Base-by-base conservation (phyloP, 202 grass and related monocot genomes). In the Schoenoplectus triqueter region DNA sequence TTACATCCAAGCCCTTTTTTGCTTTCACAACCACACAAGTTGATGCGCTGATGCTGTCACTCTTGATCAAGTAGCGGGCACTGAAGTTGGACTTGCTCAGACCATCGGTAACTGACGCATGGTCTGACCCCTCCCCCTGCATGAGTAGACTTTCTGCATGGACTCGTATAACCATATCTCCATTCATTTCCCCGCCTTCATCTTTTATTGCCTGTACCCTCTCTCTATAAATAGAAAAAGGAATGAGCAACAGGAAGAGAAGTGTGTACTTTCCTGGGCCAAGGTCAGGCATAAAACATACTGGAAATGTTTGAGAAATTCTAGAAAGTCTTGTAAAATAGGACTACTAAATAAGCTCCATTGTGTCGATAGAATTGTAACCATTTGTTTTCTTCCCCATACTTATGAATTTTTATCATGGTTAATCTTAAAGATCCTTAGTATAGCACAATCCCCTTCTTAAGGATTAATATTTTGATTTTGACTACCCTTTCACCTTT, bases 11-110 rank as follows among this genome's bases (percentile, higher is more conserved):
- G 49, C 89, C 87, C 82, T 73, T 86, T 73, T 87, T 90, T 86
- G 84, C 57, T 85, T 92, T 97, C 59, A 90, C 64, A 62, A 91
- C 85, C 40, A 97, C 86, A 41, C 90, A 97, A 83, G 90, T 89
- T 50, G 95, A 97, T 70, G 92, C 95, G 17, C 95, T 87, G 18
- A 97, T 97, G 80, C 95, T 94, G 75, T 92, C 92, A 2, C 95
- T 97, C 88, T 97, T 97, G 89, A 97, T 80, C 62, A 94, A 88
- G 90, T 87, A 94, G 8, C 90, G 90, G 22, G 85, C 66, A 78
- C 72, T 91, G 49, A 85, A 83, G 48, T 85, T 86, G n/a, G 91
- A 73, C 57, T 89, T 90, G 87, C 65, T 92, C 80, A 90, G 83
- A 83, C 87, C 92, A 73, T 95, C 92, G 8, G 89, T 84, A 18